Evolutionary conservation across 768 basidiomycete species (phyloP), one percentile per base, ranked within the genome.

Genomic region (Antrodiella citrinella): DNA sequence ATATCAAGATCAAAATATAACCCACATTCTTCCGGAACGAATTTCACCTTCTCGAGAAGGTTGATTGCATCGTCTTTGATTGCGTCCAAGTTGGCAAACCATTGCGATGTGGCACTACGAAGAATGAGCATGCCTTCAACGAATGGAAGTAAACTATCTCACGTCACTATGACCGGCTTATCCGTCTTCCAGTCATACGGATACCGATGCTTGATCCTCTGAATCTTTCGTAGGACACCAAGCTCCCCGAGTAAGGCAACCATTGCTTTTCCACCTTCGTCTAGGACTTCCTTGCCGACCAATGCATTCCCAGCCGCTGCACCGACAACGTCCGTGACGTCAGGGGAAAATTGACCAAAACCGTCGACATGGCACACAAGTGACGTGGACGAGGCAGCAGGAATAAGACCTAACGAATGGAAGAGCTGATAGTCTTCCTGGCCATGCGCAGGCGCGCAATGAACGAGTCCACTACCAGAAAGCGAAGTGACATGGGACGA

Each of bases 111-210:
- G 0, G 93, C 90, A 13, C 91, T 91, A 55, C n/a, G 23, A 23
- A 15, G 2, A 25, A 50, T n/a, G 10, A 50, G 18, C n/a, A 38
- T 23, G 24, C 21, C 13, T 12, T 30, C n/a, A n/a, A n/a, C n/a
- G n/a, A n/a, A n/a, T n/a, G 24, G 20, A 7, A 22, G 2, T 21
- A 20, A 26, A 44, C 4, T 23, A 35, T 7, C 83, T 54, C 60
- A 93, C 90, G 85, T 84, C 54, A 91, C 78, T 57, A 98, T 94
- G 60, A 97, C 82, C 0, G 95, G 94, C 59, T 91, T 72, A 55
- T 92, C 81, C 3, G 95, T 95, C 66, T 90, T 87, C 94, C 94
- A 97, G 59, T 99, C 95, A 62, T 93, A 94, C 0, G 95, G 93
- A 61, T 96, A 99, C 45, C 83, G 80, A 67, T 98, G 95, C 58